Base-by-base conservation (phyloP, 352 stramenopile species). In the Globisporangium takayamanum region DNA sequence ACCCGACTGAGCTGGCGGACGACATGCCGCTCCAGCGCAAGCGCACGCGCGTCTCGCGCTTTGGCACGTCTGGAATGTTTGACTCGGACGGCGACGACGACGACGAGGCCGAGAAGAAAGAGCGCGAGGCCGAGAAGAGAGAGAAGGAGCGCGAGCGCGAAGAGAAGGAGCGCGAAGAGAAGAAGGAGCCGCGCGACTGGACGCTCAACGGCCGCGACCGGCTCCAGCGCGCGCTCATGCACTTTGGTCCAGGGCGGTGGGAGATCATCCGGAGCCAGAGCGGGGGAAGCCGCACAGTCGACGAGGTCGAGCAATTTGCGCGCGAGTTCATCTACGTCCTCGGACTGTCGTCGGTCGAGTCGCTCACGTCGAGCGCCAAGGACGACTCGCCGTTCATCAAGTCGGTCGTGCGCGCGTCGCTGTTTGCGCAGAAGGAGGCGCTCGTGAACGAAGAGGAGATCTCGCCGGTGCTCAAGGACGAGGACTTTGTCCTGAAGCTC, bases 211-310 rank as follows among this genome's bases (percentile, higher is more conserved):
- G 86, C 20, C 78, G 86, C 18, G 86, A 95, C 44, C 75, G 86
- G 1, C 67, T 95, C 22, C 86, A 95, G 55, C 79, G 86, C 59
- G 86, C 86, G 18, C 57, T 95, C 30, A 95, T 95, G 86, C 86
- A 95, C 62, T 95, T 88, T 54, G 86, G 86, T 0, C 92, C 90
- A 60, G 80, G 83, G 16, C 78, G 86, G 2, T 95, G 86, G 86
- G 86, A 94, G 70, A 90, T 94, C 36, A 92, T 95, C 49, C 82
- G 86, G 50, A 94, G 76, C 55, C 86, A 95, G 39, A 95, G 86
- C 46, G 86, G 86, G 25, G 84, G 86, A n/a, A 93, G 82, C 67
- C 84, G 86, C 12, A 86, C 84, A 0, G 71, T 93, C 11, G 84
- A 88, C 30, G 84, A 95, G 53, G 83, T 95, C 36, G 84, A 93